Evolutionary conservation across 2,329 filamentous ascomycete species (phyloP), one percentile per base, ranked within the genome.

Genomic region (Diplodia sapinea): DNA sequence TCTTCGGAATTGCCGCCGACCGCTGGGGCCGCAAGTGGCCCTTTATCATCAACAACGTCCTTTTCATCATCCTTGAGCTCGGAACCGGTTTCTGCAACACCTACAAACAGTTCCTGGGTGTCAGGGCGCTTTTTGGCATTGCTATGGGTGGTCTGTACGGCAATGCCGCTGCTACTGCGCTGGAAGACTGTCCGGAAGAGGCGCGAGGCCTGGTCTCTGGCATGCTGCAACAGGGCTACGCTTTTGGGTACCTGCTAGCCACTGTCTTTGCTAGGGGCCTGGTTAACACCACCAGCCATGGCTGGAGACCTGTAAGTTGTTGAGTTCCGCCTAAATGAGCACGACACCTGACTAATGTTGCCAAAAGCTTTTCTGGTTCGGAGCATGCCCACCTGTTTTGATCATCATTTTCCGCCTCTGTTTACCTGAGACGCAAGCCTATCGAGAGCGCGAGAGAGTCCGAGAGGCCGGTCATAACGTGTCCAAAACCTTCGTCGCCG

Each of bases 351-450:
- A 47, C 63, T 26, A 17, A 26, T 36, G 31, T 23, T 20, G 47
- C 72, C 6, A n/a, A 15, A 17, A 61, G 70, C 82, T 96, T 0
- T 96, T 89, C 82, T 97, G 93, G 93, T 96, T 96, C 77, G 93
- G 89, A 13, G 92, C 93, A 6, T 86, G 89, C 47, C 91, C 92
- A 0, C 93, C 93, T 0, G 84, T 93, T 1, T 78, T 96, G 38
- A 90, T 96, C 79, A 96, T 96, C 74, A 74, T 88, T 66, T 93
- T 91, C 83, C 89, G 93, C 40, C 81, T 94, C 26, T 87, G 85
- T 76, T 84, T 97, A 1, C 91, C 91, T 6, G 93, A 97, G 81
- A 96, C 93, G 0, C 80, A 90, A 55, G 86, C 88, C 0, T 96
- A 90, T 79, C 84, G 82, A 55, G 86, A 91, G 74, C 87, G 91